A percentile compares a stretch with the other conserved stretches of the same genome.
These are phyloP conservation scores for Syzygium aqueum DNA, from an alignment of 345 rosid species.

Conservation along the genomic window DNA sequence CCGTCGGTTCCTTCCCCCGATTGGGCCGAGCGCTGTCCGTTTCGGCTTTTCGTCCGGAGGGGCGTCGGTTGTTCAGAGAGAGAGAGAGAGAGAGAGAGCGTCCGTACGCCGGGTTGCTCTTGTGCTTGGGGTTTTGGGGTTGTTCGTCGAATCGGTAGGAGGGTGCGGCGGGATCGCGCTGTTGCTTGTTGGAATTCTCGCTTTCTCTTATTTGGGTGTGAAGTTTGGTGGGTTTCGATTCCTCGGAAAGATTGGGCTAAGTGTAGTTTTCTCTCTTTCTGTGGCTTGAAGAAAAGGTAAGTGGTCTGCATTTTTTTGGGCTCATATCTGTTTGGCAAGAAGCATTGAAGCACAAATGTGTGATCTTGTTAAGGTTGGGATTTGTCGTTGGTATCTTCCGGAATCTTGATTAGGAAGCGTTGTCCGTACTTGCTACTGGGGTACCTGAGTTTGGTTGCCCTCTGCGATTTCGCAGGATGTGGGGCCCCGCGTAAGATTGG, in stretches of 20 bases:
- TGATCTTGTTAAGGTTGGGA: not conserved
- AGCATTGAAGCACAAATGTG: not conserved
- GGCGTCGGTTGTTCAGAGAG: not conserved
- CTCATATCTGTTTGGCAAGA: not conserved
- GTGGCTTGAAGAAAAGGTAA: not conserved
- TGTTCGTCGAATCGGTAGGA: not conserved
- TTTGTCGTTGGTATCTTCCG: not conserved
- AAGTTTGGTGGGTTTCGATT: not conserved
- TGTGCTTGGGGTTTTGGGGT: not conserved
- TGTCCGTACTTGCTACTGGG: not conserved
- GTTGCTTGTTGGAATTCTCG: not conserved
- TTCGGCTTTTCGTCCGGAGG: not conserved
- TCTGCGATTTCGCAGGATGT: not conserved
- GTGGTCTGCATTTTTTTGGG: not conserved
- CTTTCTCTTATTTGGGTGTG: not conserved
- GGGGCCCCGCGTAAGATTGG: not conserved
- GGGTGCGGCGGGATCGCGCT: not conserved
- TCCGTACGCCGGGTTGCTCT: not conserved
- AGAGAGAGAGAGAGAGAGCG: not conserved
- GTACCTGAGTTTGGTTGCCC: not conserved
- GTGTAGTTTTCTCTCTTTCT: not conserved
- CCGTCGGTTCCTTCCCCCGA: not conserved
- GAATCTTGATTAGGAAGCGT: not conserved
- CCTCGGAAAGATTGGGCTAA: not conserved
- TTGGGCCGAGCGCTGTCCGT: not conserved